Percentiles rank a stretch among this genome's conserved stretches.
Conservation (phyloP, 2,329 filamentous ascomycete genomes). For the Fragosphaeria purpurea region DNA sequence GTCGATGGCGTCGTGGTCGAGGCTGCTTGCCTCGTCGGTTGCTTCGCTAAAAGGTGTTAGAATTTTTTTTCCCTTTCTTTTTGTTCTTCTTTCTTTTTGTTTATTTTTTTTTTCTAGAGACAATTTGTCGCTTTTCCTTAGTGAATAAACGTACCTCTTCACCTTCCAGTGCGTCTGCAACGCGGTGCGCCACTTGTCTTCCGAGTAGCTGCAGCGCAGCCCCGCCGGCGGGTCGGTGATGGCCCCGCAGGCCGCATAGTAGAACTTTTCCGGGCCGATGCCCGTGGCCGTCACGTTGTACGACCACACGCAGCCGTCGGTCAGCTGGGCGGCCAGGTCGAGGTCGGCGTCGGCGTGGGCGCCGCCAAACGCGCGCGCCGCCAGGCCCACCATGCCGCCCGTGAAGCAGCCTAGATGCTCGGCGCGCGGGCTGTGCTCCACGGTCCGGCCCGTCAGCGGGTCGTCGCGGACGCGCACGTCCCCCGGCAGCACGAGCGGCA, state of each 20-base stretch:
- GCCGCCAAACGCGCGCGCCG: conserved; percentile 46
- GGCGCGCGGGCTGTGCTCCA: conserved; percentile 23
- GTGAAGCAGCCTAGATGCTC: conserved; percentile 54
- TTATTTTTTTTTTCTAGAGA: neutral
- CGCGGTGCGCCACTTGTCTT: conserved; percentile 17
- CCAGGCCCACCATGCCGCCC: conserved; percentile 57
- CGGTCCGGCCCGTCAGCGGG: conserved; percentile 13
- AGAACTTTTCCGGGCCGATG: conserved; percentile 52
- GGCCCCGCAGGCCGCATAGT: conserved; percentile 30
- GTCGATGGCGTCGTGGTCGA: conserved; percentile 21
- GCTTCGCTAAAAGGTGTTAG: neutral
- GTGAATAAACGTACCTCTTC: neutral
- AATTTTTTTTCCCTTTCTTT: neutral
- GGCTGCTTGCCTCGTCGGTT: conserved; percentile 1
- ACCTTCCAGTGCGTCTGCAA: conserved; percentile 13
- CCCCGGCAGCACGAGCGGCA: conserved; percentile 38
- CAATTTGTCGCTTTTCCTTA: no score
- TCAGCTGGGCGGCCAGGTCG: conserved; percentile 45
- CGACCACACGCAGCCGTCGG: conserved; percentile 55
- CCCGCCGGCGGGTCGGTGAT: conserved; percentile 14
- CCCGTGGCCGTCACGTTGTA: conserved; percentile 48
- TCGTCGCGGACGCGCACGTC: conserved; percentile 25
- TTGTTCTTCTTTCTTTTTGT: neutral
- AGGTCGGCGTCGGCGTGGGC: conserved; percentile 46
- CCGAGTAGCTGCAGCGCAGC: conserved; percentile 15